A percentile compares a stretch with the other conserved stretches of the same genome.
phyloP scores from a whole-genome alignment of 1,139 yeast species.

The Saccharomyces hybrid region DNA sequence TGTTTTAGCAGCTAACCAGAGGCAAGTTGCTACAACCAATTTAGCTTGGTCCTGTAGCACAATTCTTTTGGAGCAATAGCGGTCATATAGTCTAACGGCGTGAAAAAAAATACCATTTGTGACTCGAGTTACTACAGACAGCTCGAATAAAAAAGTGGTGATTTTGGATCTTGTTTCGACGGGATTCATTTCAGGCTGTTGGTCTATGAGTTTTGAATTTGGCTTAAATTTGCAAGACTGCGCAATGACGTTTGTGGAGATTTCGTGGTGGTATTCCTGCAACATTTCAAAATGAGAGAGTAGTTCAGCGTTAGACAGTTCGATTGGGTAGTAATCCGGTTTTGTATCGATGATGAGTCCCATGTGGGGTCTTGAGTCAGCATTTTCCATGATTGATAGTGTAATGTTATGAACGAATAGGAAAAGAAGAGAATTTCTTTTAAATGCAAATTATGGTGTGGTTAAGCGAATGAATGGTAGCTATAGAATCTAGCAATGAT shows the following conservation, averaged over 20 bases:
- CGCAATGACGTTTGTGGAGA: constrained; percentile 39
- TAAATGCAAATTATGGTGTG: neutral
- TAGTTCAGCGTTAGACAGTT: constrained; percentile 45
- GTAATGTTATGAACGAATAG: neutral
- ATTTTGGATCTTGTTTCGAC: constrained; percentile 42
- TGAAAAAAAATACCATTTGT: constrained; percentile 53
- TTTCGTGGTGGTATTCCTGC: constrained; percentile 48
- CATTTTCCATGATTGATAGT: neutral
- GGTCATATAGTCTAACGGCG: constrained; percentile 53
- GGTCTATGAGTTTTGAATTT: constrained; percentile 47
- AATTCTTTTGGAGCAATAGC: constrained; percentile 58
- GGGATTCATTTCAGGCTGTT: constrained; percentile 58
- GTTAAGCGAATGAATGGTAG: neutral
- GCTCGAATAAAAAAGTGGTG: constrained; percentile 50
- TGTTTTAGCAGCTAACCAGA: constrained; percentile 58
- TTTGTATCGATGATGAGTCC: constrained; percentile 34
- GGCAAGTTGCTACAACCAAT: constrained; percentile 56
- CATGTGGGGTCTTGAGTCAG: constrained; percentile 5
- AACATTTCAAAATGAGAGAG: constrained; percentile 40
- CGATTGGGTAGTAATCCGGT: constrained; percentile 41
- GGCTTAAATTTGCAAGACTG: constrained; percentile 39
- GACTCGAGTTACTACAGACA: constrained; percentile 50
- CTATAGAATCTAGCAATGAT: neutral
- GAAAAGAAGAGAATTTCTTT: neutral
- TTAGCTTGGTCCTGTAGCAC: constrained; percentile 57